A percentile compares a stretch with the other conserved stretches of the same genome.
Conservation (phyloP, 2,329 filamentous ascomycete genomes). For the Neofusicoccum laricinum region DNA sequence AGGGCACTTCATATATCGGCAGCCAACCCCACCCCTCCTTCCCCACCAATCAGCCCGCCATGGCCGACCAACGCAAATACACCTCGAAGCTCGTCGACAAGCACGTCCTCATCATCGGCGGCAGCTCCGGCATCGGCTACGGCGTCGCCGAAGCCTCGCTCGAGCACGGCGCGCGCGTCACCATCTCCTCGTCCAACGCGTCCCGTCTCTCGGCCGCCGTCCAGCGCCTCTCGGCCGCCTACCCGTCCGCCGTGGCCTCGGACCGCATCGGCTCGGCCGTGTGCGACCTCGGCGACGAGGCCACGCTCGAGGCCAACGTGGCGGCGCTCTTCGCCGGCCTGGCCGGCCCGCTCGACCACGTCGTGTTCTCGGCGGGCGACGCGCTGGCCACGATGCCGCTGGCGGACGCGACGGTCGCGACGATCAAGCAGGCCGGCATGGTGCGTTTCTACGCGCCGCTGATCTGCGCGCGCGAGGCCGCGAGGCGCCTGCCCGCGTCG, state of each 20-base stretch:
- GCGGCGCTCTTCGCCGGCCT: constrained; percentile 40
- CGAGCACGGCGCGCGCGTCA: constrained; percentile 55
- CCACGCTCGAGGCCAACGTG: constrained; percentile 49
- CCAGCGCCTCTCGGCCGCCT: constrained; percentile 40
- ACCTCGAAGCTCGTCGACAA: constrained; percentile 47
- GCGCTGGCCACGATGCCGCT: constrained; percentile 41
- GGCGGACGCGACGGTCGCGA: constrained; percentile 39
- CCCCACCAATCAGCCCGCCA: constrained; percentile 19
- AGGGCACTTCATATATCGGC: background rate
- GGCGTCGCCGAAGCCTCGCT: constrained; percentile 58
- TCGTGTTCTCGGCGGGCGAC: constrained; percentile 58
- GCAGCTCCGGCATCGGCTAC: constrained; percentile 62
- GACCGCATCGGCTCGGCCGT: constrained; percentile 42
- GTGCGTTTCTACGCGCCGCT: constrained; percentile 53
- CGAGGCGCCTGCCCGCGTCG: constrained; percentile 43
- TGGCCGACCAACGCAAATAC: constrained; percentile 45
- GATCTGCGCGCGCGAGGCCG: constrained; percentile 51
- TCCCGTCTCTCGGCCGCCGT: constrained; percentile 49
- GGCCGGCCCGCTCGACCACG: constrained; percentile 48
- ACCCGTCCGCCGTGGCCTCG: constrained; percentile 38
- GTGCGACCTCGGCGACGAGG: constrained; percentile 47
- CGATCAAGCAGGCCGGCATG: constrained; percentile 43
- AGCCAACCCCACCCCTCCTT: background rate
- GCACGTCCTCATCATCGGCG: constrained; percentile 61
- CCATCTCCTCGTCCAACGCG: constrained; percentile 58